Conservation (phyloP, 495 filamentous ascomycete species). For the Talaromyces ruber region DNA sequence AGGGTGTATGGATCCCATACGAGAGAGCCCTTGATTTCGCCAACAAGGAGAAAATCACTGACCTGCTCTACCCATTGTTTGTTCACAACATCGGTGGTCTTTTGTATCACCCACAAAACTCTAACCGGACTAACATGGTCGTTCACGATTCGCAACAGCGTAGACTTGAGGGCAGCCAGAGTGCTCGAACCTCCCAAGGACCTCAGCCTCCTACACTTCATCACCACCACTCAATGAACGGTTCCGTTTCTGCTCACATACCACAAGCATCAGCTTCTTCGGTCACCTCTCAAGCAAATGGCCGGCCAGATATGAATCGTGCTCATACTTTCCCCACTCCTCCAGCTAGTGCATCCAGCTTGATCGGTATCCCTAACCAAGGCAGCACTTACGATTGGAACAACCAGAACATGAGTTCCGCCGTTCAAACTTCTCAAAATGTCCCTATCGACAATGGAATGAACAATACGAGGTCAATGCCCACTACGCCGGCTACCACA, state of each 20-base stretch:
- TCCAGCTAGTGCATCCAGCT: slow-evolving; percentile 82
- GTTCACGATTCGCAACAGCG: slow-evolving; percentile 81
- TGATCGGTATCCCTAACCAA: slow-evolving; percentile 72
- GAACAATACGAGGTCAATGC: slow-evolving; percentile 79
- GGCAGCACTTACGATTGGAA: slow-evolving; percentile 71
- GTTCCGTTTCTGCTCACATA: slow-evolving; percentile 52
- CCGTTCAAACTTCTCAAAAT: slow-evolving; percentile 57
- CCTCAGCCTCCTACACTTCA: slow-evolving; percentile 62
- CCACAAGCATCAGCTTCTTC: slow-evolving; percentile 54
- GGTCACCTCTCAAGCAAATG: slow-evolving; percentile 66
- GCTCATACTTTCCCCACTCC: slow-evolving; percentile 91
- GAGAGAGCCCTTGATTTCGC: slow-evolving; percentile 95
- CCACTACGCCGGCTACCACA: slow-evolving; percentile 88
- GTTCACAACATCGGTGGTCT: slow-evolving; percentile 95
- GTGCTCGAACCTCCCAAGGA: slow-evolving; percentile 37
- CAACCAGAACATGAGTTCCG: slow-evolving; percentile 53
- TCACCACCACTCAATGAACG: slow-evolving; percentile 72
- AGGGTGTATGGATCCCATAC: slow-evolving; percentile 98
- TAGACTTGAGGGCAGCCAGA: slow-evolving; percentile 40
- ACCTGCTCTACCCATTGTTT: slow-evolving; percentile 89
- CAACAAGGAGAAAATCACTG: slow-evolving; percentile 99
- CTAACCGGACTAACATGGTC: slow-evolving; percentile 69
- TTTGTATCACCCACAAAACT: slow-evolving; percentile 89
- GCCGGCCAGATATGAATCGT: slow-evolving; percentile 67
- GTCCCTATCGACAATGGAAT: slow-evolving; percentile 80